These are phyloP conservation scores for Ceratocystis diversiconidia DNA, from an alignment of 2,329 filamentous ascomycete species.

Conservation along the genomic window DNA sequence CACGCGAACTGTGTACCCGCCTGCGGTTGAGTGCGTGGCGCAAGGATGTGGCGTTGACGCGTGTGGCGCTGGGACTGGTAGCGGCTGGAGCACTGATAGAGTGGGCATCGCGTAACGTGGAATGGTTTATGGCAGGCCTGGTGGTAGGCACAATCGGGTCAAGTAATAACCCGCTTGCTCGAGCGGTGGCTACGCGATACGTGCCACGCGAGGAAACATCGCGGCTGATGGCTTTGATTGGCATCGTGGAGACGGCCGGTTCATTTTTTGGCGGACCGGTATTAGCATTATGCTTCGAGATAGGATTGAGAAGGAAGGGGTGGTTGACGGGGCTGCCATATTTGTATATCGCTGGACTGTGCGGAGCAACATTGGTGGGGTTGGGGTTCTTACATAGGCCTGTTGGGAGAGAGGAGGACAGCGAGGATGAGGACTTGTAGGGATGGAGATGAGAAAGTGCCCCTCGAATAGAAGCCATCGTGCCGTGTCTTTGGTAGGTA, in stretches of 20 bases:
- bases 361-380: conserved; percentile 22
- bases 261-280: conserved; percentile 30
- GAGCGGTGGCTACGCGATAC: conserved; percentile 30
- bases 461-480: background rate
- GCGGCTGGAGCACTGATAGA: conserved; percentile 26
- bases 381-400: conserved; percentile 26
- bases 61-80: conserved; percentile 25
- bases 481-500: background rate
- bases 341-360: conserved; percentile 28
- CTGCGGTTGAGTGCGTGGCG: conserved; percentile 26
- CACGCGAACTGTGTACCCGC: conserved; percentile 24
- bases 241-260: conserved; percentile 29
- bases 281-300: conserved; percentile 28
- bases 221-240: conserved; percentile 29
- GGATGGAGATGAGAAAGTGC: conserved; percentile 7
- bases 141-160: conserved; percentile 29
- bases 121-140: conserved; percentile 28
- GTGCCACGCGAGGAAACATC: conserved; percentile 28
- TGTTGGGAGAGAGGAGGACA: conserved; percentile 14
- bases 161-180: conserved; percentile 27
- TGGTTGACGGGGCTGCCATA: conserved; percentile 29
- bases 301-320: conserved; percentile 26
- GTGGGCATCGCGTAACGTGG: conserved; percentile 25
- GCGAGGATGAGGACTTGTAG: conserved; percentile 18
- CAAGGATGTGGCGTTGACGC: conserved; percentile 28